Conservation (phyloP, 1,284 basidiomycete genomes). For the Papiliotrema terrestris region DNA sequence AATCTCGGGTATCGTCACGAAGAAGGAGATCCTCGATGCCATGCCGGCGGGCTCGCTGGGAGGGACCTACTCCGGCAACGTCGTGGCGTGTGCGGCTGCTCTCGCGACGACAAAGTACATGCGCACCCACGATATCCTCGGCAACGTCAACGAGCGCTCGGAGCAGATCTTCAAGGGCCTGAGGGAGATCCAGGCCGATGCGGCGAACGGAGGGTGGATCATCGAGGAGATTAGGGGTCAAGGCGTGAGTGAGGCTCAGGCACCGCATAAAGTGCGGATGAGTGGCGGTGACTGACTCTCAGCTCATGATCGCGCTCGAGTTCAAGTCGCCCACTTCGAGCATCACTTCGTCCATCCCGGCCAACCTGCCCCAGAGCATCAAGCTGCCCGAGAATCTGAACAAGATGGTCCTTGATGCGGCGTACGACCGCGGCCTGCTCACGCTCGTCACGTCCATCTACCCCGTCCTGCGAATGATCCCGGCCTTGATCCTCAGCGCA, state of each 20-base stretch:
- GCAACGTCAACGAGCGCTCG: constrained; percentile 70
- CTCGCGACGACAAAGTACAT: constrained; percentile 53
- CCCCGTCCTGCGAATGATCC: constrained; percentile 58
- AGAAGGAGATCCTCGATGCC: constrained; percentile 66
- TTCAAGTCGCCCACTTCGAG: constrained; percentile 50
- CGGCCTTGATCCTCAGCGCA: constrained; percentile 60
- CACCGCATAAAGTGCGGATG: background rate
- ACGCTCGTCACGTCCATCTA: constrained; percentile 49
- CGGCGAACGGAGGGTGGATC: constrained; percentile 51
- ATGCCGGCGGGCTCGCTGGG: constrained; percentile 32
- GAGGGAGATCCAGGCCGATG: constrained; percentile 41
- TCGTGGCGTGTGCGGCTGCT: constrained; percentile 79
- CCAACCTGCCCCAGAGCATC: constrained; percentile 28
- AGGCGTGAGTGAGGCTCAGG: constrained; percentile 47
- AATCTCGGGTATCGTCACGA: constrained; percentile 76
- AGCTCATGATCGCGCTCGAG: constrained; percentile 75
- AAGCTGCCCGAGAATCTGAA: constrained; percentile 61
- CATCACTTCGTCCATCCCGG: constrained; percentile 29
- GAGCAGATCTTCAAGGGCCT: constrained; percentile 65
- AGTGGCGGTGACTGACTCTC: background rate
- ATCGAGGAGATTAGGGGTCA: constrained; percentile 73
- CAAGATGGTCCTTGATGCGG: constrained; percentile 65
- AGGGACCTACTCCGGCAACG: constrained; percentile 64
- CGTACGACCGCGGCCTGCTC: constrained; percentile 74
- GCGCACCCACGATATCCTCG: constrained; percentile 56